phyloP scores from a whole-genome alignment of 352 stramenopile species.

The Phytopythium chamaehyphon region DNA sequence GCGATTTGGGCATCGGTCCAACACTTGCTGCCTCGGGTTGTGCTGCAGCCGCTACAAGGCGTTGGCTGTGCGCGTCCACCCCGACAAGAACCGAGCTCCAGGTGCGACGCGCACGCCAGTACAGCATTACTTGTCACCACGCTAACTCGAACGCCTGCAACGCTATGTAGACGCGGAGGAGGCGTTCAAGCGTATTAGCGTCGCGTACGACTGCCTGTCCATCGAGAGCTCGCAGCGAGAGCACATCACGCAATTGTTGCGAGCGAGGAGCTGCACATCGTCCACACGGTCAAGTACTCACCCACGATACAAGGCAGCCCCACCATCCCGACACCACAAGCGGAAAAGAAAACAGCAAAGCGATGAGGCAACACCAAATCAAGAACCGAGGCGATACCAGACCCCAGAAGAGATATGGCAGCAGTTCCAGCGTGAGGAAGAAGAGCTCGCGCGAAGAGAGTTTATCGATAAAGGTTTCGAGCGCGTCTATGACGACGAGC shows the following conservation, averaged over 20 bases:
- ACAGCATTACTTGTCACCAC: conserved; percentile 1
- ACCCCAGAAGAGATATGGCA: conserved; percentile 70
- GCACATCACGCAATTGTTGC: conserved; percentile 38
- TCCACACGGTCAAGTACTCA: background rate
- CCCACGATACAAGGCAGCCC: too few relatives aligned
- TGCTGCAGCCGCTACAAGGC: conserved; percentile 37
- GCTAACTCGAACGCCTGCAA: too few relatives aligned
- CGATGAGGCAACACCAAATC: background rate
- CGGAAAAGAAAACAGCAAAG: conserved; percentile 12
- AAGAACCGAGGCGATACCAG: conserved; percentile 15
- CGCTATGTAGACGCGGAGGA: conserved; percentile 50
- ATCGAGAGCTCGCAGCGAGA: conserved; percentile 39
- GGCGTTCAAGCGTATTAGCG: conserved; percentile 74
- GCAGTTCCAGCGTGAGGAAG: conserved; percentile 67
- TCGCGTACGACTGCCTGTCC: conserved; percentile 72
- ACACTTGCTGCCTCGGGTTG: background rate
- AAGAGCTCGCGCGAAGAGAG: conserved; percentile 47
- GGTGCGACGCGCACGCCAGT: conserved; percentile 10
- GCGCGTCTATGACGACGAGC: conserved; percentile 30
- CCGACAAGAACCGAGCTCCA: conserved; percentile 50
- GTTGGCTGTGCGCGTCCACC: conserved; percentile 48
- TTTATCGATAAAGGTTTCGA: conserved; percentile 67
- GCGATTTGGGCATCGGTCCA: background rate
- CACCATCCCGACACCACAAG: conserved; percentile 9
- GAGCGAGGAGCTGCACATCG: conserved; percentile 1